These are phyloP conservation scores for Nakataea oryzae DNA, from an alignment of 2,329 filamentous ascomycete genomes.

Conservation along the genomic window DNA sequence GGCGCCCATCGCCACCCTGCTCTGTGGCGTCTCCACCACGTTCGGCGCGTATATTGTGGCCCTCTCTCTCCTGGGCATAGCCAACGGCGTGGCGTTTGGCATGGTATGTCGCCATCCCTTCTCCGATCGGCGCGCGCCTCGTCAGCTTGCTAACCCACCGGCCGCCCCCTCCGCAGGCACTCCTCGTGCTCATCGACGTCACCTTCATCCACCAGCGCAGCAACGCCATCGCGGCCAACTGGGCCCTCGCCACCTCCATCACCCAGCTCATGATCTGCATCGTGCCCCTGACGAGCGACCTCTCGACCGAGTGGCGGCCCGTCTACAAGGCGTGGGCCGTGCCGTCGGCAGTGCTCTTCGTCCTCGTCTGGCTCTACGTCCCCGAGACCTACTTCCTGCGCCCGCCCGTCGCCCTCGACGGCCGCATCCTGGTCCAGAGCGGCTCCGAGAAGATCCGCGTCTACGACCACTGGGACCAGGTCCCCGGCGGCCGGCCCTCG, in stretches of 20 bases:
- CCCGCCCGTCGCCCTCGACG: conserved; percentile 27
- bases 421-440: conserved; percentile 24
- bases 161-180: conserved; percentile 12
- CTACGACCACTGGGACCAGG: conserved; percentile 20
- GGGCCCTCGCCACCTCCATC: conserved; percentile 17
- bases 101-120: conserved; percentile 12
- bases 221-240: conserved; percentile 20
- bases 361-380: conserved; percentile 18
- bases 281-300: conserved; percentile 16
- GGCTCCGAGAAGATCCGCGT: conserved; percentile 25
- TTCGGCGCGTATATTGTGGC: conserved; percentile 18
- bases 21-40: conserved; percentile 14
- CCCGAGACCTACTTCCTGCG: conserved; percentile 29
- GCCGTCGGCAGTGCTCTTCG: conserved; percentile 13
- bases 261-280: conserved; percentile 15
- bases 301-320: conserved; percentile 18
- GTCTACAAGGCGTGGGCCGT: conserved; percentile 21
- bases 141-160: neutral
- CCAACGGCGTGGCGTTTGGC: conserved; percentile 18
- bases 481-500: conserved; percentile 11
- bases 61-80: conserved; percentile 21
- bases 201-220: conserved; percentile 27
- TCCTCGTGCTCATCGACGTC: conserved; percentile 25
- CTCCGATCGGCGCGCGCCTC: neutral
- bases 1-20: conserved; percentile 15